phyloP scores from a whole-genome alignment of 805 yeast genomes.

The Candida xiaguanensis region DNA sequence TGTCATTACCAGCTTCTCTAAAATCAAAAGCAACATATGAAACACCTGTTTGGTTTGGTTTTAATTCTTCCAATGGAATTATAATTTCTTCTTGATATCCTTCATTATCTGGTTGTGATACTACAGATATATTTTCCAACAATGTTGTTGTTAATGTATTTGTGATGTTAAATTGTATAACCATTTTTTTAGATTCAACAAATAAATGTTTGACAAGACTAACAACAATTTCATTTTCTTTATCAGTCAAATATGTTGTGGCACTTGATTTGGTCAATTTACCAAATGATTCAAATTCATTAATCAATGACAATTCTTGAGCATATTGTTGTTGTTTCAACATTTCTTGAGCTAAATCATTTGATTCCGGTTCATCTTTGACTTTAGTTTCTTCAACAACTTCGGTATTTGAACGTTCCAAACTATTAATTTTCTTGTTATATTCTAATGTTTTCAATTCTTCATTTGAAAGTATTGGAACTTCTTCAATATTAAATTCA shows the following conservation, averaged over 20 bases:
- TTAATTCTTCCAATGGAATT: constrained; percentile 67
- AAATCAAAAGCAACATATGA: constrained; percentile 71
- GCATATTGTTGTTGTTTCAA: constrained; percentile 62
- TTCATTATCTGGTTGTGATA: constrained; percentile 60
- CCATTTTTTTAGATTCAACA: constrained; percentile 59
- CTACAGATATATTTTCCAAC: constrained; percentile 71
- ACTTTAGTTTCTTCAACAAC: constrained; percentile 1
- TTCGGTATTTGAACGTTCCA: constrained; percentile 25
- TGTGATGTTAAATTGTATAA: constrained; percentile 75
- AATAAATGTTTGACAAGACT: constrained; percentile 80
- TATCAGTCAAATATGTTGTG: constrained; percentile 72
- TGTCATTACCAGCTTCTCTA: constrained; percentile 22
- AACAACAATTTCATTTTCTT: constrained; percentile 91
- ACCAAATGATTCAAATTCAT: constrained; percentile 75
- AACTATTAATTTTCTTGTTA: constrained; percentile 45
- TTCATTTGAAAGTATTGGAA: constrained; percentile 65
- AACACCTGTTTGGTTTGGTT: constrained; percentile 68
- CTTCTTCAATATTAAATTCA: constrained; percentile 67
- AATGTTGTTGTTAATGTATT: constrained; percentile 81
- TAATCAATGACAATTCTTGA: constrained; percentile 63
- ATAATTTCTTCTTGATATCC: constrained; percentile 65
- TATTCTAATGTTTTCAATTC: constrained; percentile 65
- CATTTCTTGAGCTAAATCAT: constrained; percentile 23
- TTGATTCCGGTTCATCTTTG: constrained; percentile 14
- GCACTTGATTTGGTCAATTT: constrained; percentile 66